These are phyloP conservation scores for Graphilbum fragrans DNA, from an alignment of 2,329 filamentous ascomycete species.

Conservation along the genomic window DNA sequence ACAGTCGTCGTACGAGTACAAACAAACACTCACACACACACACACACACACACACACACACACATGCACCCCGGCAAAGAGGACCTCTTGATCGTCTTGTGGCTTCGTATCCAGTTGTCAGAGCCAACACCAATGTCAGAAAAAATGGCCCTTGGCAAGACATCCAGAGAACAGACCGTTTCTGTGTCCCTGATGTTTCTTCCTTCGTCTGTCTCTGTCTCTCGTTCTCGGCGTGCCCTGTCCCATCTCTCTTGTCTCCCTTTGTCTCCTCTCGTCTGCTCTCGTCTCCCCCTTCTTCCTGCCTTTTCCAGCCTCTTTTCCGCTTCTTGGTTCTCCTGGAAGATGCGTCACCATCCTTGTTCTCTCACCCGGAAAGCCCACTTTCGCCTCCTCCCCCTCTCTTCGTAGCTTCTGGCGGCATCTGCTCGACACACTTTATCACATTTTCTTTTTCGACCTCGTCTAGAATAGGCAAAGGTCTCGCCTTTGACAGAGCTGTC, in stretches of 20 bases:
- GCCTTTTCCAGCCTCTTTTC: background rate
- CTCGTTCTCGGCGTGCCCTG: background rate
- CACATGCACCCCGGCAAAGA: no score
- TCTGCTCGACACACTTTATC: background rate
- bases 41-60: no score
- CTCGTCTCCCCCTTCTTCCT: background rate
- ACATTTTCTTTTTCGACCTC: background rate
- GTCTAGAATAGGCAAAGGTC: background rate
- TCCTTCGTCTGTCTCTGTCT: background rate
- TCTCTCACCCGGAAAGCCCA: no score
- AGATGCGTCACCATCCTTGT: background rate
- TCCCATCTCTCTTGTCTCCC: background rate
- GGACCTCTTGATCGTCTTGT: no score
- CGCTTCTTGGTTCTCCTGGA: background rate
- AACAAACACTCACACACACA: no score
- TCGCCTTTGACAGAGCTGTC: background rate
- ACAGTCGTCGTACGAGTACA: no score
- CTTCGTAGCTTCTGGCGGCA: background rate
- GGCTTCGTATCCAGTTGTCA: no score
- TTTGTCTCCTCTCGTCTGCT: background rate
- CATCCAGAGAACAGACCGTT: no score
- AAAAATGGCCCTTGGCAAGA: no score
- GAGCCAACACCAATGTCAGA: no score
- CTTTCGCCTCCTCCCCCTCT: background rate
- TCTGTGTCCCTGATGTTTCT: background rate